phyloP scores from a whole-genome alignment of 2,329 filamentous ascomycete genomes.

The Aotearoamyces nothofagi region DNA sequence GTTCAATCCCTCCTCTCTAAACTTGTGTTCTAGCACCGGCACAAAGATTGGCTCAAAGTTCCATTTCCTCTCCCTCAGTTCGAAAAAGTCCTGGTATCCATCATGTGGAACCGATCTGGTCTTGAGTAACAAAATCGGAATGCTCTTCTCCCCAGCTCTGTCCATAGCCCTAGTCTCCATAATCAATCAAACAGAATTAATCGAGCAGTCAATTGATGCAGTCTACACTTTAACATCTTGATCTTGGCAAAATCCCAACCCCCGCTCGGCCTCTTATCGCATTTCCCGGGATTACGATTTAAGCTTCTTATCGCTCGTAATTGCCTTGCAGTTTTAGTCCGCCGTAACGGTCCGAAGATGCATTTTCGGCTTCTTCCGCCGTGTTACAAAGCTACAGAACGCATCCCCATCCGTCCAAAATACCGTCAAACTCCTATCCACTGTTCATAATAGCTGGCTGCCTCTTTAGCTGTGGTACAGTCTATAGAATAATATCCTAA shows the following conservation, averaged over 20 bases:
- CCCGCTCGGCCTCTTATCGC: too few relatives aligned
- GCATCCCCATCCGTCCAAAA: not conserved
- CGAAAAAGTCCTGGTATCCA: slow-evolving; percentile 56
- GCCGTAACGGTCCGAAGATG: not conserved
- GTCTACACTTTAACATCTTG: too few relatives aligned
- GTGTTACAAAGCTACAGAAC: not conserved
- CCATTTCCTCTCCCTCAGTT: slow-evolving; percentile 23
- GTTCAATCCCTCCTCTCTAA: slow-evolving; percentile 42
- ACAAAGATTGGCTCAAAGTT: slow-evolving; percentile 53
- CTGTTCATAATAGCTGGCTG: too few relatives aligned
- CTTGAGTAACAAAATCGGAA: slow-evolving; percentile 60
- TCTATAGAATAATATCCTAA: slow-evolving; percentile 8
- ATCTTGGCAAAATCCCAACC: not conserved
- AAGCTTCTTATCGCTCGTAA: too few relatives aligned
- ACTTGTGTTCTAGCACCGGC: slow-evolving; percentile 60
- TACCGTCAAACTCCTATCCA: too few relatives aligned
- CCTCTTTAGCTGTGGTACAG: not conserved
- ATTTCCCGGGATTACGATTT: too few relatives aligned
- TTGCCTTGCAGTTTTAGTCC: too few relatives aligned
- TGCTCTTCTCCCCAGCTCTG: slow-evolving; percentile 4
- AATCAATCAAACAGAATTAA: not conserved
- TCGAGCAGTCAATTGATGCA: too few relatives aligned
- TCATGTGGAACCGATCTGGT: slow-evolving; percentile 60
- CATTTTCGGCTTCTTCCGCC: not conserved
- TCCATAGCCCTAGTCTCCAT: not conserved